Evolutionary conservation across 164 flowering plant species (phyloP).

Genomic region (Vitis cinerea): DNA sequence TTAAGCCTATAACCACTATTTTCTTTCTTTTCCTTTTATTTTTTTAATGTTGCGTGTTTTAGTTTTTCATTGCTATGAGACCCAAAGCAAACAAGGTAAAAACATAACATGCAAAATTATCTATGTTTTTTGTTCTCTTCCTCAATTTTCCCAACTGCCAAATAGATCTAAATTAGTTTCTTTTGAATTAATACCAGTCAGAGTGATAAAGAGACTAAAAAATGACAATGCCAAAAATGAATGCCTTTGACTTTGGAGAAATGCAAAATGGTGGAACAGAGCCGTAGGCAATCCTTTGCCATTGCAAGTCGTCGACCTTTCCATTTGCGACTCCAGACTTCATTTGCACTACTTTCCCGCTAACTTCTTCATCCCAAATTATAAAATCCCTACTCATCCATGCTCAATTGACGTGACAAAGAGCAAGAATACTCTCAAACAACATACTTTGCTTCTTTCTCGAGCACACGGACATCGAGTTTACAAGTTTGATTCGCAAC

Average conservation of each 20-base stretch:
- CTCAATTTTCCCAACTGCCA: too few species aligned
- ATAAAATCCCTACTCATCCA: too few species aligned
- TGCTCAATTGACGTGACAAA: conserved; percentile 19
- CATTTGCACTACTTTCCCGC: conserved; percentile 87
- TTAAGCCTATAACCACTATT: too few species aligned
- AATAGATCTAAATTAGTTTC: too few species aligned
- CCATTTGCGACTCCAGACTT: conserved; percentile 46
- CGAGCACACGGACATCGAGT: conserved; percentile 49
- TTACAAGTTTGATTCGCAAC: not conserved
- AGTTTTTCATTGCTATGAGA: too few species aligned
- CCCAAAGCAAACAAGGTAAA: too few species aligned
- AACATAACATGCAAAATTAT: too few species aligned
- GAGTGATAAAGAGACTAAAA: conserved; percentile 26
- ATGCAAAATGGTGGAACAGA: conserved; percentile 83
- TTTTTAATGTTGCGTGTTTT: too few species aligned
- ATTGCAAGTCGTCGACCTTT: conserved; percentile 51
- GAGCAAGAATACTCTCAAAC: conserved; percentile 45
- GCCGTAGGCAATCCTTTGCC: conserved; percentile 77
- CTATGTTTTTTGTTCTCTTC: too few species aligned
- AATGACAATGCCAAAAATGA: conserved; percentile 46
- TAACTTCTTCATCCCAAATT: conserved; percentile 11
- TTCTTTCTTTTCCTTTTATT: too few species aligned
- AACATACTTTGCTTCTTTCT: conserved; percentile 53
- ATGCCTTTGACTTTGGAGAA: conserved; percentile 74
- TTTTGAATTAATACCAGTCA: conserved; percentile 47